Evolutionary conservation across 345 rosid genomes (phyloP).

Genomic region (Lumnitzera littorea): DNA sequence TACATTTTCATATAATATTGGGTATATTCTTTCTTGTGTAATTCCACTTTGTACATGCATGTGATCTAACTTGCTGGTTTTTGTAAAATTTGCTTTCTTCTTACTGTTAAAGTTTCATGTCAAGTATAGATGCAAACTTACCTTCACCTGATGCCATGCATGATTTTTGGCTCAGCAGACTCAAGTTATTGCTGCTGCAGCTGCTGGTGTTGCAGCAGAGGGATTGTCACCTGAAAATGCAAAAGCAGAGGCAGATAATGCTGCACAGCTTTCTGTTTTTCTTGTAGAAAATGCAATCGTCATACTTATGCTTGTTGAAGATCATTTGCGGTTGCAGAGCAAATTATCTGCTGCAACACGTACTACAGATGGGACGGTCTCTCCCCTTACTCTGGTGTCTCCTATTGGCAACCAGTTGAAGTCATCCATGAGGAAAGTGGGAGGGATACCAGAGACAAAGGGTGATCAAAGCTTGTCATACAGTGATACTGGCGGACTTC

Average conservation of each 20-base stretch:
- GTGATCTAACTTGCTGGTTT: too few relatives aligned
- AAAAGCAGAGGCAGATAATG: conserved; percentile 83
- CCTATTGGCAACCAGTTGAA: conserved; percentile 42
- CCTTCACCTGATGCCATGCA: not conserved
- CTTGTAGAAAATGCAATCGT: conserved; percentile 99
- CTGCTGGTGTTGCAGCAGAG: conserved; percentile 99
- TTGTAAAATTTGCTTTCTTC: not conserved
- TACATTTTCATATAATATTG: too few relatives aligned
- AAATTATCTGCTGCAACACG: conserved; percentile 58
- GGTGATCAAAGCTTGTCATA: conserved; percentile 51
- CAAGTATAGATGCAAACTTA: not conserved
- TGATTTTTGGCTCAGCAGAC: conserved; percentile 54
- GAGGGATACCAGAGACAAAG: conserved; percentile 49
- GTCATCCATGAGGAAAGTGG: conserved; percentile 28
- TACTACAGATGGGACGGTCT: conserved; percentile 46
- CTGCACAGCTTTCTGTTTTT: conserved; percentile 97
- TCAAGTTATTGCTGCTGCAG: conserved; percentile 98
- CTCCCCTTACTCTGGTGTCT: conserved; percentile 71
- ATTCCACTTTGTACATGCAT: too few relatives aligned
- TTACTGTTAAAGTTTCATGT: not conserved
- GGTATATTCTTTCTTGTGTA: too few relatives aligned
- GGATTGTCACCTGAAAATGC: conserved; percentile 85
- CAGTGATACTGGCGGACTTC: conserved; percentile 60
- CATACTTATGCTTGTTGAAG: conserved; percentile 98
- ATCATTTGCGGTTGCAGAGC: conserved; percentile 95